These are phyloP conservation scores for Hypocreales sp. DNA, from an alignment of 2,329 filamentous ascomycete genomes.

Conservation along the genomic window DNA sequence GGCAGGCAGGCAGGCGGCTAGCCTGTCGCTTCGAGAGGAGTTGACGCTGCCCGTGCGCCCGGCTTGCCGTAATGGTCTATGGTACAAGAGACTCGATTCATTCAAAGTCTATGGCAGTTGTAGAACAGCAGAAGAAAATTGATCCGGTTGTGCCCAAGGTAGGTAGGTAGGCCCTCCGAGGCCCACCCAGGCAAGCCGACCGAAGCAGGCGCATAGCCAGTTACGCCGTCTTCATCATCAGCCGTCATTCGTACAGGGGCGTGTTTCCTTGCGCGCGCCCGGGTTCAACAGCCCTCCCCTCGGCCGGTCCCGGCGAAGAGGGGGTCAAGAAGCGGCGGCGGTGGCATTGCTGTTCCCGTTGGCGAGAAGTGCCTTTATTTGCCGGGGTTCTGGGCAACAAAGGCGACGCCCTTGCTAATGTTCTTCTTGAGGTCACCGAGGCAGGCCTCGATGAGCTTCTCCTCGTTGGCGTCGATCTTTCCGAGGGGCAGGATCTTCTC, in stretches of 20 bases:
- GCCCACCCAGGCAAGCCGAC: constrained; percentile 5
- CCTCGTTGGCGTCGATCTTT: constrained; percentile 69
- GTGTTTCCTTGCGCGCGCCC: too few species aligned
- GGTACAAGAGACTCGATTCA: constrained; percentile 19
- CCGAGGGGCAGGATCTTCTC: constrained; percentile 86
- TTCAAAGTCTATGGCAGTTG: constrained; percentile 17
- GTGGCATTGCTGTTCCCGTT: too few species aligned
- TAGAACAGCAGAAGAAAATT: constrained; percentile 8
- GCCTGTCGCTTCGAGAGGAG: too few species aligned
- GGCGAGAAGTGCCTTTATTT: constrained; percentile 32
- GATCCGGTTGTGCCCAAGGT: constrained; percentile 1
- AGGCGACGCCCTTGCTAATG: constrained; percentile 74
- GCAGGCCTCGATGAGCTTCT: constrained; percentile 77
- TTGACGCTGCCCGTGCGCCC: too few species aligned
- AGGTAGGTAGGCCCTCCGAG: constrained; percentile 1
- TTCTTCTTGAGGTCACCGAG: constrained; percentile 81
- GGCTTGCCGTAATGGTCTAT: too few species aligned
- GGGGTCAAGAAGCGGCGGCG: not conserved
- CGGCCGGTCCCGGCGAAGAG: too few species aligned
- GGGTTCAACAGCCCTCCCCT: too few species aligned
- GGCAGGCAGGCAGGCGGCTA: too few species aligned
- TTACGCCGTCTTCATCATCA: not conserved
- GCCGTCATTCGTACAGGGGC: too few species aligned
- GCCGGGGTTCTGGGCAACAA: constrained; percentile 42
- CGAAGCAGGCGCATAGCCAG: constrained; percentile 3